Percentiles rank a stretch among this genome's conserved stretches.
These are phyloP conservation scores for Aspergillus novoparasiticus DNA, from an alignment of 2,329 filamentous ascomycete species.

Conservation along the genomic window DNA sequence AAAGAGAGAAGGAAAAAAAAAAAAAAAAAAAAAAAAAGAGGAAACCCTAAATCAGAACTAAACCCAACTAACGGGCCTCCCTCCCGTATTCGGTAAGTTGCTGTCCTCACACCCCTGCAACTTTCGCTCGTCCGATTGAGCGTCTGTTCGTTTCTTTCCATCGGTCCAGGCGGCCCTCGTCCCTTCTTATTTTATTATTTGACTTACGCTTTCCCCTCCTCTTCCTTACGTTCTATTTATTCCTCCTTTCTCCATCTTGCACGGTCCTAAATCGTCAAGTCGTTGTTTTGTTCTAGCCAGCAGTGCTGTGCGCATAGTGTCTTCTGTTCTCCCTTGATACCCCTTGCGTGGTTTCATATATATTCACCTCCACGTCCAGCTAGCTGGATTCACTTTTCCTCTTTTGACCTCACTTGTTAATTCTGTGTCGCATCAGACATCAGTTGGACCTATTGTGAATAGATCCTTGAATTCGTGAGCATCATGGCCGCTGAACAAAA, in stretches of 20 bases:
- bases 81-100: conserved; percentile 26
- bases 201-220: conserved; percentile 7
- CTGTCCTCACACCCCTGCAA: conserved; percentile 17
- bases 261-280: conserved; percentile 14
- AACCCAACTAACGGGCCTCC: conserved; percentile 25
- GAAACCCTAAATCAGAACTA: conserved; percentile 13
- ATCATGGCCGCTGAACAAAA: conserved; percentile 31
- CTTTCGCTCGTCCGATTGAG: conserved; percentile 17
- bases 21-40: conserved; percentile 9
- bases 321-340: conserved; percentile 13
- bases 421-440: conserved; percentile 7
- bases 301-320: conserved; percentile 32
- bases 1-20: background rate
- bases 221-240: conserved; percentile 16
- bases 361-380: conserved; percentile 24
- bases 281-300: conserved; percentile 25
- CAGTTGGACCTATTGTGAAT: conserved; percentile 9
- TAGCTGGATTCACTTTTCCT: conserved; percentile 26
- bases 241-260: conserved; percentile 14
- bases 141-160: conserved; percentile 17
- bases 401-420: conserved; percentile 9
- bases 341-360: conserved; percentile 28
- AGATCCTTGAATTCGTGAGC: background rate
- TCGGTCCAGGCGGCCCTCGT: conserved; percentile 7
- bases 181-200: conserved; percentile 17